A percentile compares a stretch with the other conserved stretches of the same genome.
Conservation (phyloP, 2,329 filamentous ascomycete genomes). For the Penicillium hordei region DNA sequence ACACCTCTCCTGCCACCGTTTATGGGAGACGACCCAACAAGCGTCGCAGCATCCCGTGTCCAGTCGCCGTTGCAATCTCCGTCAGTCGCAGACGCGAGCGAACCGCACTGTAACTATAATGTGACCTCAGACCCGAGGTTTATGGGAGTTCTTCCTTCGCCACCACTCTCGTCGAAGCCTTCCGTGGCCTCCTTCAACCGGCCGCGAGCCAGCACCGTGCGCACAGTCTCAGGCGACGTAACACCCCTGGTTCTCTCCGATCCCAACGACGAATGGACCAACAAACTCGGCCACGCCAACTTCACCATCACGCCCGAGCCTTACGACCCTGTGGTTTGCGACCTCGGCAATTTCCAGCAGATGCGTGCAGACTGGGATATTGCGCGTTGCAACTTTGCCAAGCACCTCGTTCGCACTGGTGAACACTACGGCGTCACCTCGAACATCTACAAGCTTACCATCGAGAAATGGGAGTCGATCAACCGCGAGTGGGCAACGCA, state of each 20-base stretch:
- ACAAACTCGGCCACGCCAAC: constrained; percentile 85
- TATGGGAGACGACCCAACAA: constrained; percentile 59
- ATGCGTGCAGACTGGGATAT: constrained; percentile 78
- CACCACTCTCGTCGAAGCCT: constrained; percentile 72
- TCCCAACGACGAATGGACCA: constrained; percentile 74
- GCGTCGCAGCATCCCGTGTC: constrained; percentile 55
- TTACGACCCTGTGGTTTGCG: constrained; percentile 66
- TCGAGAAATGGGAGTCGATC: constrained; percentile 83
- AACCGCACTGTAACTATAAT: constrained; percentile 43
- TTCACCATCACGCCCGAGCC: constrained; percentile 83
- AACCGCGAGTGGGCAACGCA: constrained; percentile 71
- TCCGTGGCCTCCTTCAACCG: constrained; percentile 73
- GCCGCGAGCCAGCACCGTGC: constrained; percentile 46
- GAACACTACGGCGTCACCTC: constrained; percentile 91
- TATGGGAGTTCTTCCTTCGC: constrained; percentile 57
- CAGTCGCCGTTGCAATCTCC: constrained; percentile 87
- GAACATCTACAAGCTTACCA: constrained; percentile 80
- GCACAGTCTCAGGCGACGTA: constrained; percentile 49
- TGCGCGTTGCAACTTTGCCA: constrained; percentile 82
- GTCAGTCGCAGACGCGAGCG: constrained; percentile 64
- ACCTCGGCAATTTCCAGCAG: constrained; percentile 60
- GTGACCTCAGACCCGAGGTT: constrained; percentile 53
- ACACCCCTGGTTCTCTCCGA: constrained; percentile 64
- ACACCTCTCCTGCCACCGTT: constrained; percentile 85
- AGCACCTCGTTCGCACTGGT: constrained; percentile 80